Percentiles rank a stretch among this genome's conserved stretches.
Conservation (phyloP, 371 early-diverging fungal genomes). For the Smittium culicis region DNA sequence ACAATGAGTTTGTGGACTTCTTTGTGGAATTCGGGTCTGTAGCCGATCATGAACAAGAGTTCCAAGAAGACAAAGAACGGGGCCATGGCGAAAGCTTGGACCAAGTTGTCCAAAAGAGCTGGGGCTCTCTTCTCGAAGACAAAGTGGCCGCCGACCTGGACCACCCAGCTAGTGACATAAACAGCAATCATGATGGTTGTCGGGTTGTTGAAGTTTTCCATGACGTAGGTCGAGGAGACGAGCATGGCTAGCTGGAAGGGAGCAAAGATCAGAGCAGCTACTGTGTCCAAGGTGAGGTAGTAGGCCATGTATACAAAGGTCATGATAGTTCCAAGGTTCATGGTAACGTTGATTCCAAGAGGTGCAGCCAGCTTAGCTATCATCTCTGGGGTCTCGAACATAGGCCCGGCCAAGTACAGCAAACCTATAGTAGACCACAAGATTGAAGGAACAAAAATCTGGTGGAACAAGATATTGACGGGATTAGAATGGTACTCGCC, state of each 20-base stretch:
- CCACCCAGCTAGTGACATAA: slow-evolving; percentile 63
- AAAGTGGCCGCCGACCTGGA: slow-evolving; percentile 83
- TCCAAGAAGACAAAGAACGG: slow-evolving; percentile 90
- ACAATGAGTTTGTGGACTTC: slow-evolving; percentile 46
- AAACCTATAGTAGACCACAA: slow-evolving; percentile 65
- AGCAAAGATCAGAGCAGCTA: slow-evolving; percentile 45
- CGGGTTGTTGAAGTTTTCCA: slow-evolving; percentile 35
- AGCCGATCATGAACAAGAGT: slow-evolving; percentile 70
- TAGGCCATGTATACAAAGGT: slow-evolving; percentile 46
- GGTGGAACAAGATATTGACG: slow-evolving; percentile 70
- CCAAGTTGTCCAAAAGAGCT: slow-evolving; percentile 61
- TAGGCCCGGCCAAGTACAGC: slow-evolving; percentile 40
- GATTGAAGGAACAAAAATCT: slow-evolving; percentile 81
- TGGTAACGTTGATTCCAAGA: slow-evolving; percentile 10
- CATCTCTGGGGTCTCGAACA: slow-evolving; percentile 20
- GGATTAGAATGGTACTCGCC: slow-evolving; percentile 64
- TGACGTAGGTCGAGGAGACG: slow-evolving; percentile 44
- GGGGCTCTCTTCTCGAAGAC: slow-evolving; percentile 78
- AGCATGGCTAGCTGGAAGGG: slow-evolving; percentile 47
- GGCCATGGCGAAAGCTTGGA: slow-evolving; percentile 81
- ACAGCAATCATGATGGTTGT: slow-evolving; percentile 37
- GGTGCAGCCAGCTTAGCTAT: neutral
- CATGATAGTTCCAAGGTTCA: slow-evolving; percentile 41
- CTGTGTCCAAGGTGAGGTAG: slow-evolving; percentile 63
- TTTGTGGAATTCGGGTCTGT: slow-evolving; percentile 53